phyloP scores from a whole-genome alignment of 371 early-diverging fungal genomes.

The Capniomyces stellatus region DNA sequence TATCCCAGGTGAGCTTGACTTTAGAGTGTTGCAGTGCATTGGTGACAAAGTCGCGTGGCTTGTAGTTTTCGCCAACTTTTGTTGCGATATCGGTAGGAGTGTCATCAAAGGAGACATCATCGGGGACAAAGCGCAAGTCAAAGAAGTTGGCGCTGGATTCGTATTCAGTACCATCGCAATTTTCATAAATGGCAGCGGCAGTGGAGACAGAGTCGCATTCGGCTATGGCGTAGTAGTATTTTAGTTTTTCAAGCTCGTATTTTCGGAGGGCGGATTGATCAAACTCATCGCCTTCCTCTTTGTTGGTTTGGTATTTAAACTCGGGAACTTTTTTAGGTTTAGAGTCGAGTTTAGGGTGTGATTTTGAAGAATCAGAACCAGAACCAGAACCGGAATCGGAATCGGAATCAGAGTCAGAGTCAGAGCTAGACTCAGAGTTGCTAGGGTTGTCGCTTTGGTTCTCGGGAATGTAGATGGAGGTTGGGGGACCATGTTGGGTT shows the following conservation, averaged over 20 bases:
- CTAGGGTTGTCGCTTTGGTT: conserved; percentile 5
- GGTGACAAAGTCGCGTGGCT: conserved; percentile 62
- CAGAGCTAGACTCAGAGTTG: conserved; percentile 1
- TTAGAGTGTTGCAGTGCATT: conserved; percentile 81
- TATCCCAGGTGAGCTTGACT: conserved; percentile 92
- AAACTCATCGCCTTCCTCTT: conserved; percentile 43
- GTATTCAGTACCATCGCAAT: conserved; percentile 88
- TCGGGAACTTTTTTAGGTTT: no score
- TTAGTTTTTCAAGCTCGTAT: conserved; percentile 84
- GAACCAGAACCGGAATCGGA: not conserved
- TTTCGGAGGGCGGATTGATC: conserved; percentile 67
- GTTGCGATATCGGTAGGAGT: conserved; percentile 42
- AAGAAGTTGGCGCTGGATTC: conserved; percentile 87
- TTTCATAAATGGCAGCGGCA: conserved; percentile 58
- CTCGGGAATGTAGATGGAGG: not conserved
- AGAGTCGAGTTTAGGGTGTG: no score
- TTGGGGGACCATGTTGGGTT: conserved; percentile 57
- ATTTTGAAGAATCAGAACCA: not conserved
- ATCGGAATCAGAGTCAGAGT: not conserved
- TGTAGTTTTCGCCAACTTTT: conserved; percentile 59
- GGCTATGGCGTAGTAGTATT: conserved; percentile 89
- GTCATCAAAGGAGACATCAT: conserved; percentile 74
- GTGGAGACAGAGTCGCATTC: conserved; percentile 78
- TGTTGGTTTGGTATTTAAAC: no score
- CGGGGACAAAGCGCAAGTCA: conserved; percentile 93